These are phyloP conservation scores for Calendula officinalis DNA, from an alignment of 129 eudicot species.

Conservation along the genomic window DNA sequence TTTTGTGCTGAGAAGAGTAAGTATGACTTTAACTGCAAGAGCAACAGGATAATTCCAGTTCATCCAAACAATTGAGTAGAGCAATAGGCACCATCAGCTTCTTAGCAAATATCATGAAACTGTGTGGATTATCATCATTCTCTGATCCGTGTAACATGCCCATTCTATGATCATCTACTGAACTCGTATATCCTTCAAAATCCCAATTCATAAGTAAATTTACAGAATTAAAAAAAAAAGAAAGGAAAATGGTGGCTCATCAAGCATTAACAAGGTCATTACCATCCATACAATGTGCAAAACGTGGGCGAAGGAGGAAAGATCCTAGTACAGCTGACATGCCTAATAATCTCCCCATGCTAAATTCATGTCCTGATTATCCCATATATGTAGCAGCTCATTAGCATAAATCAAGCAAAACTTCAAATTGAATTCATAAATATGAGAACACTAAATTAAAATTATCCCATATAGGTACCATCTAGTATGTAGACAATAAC, in stretches of 20 bases:
- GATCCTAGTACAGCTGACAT: constrained; percentile 50
- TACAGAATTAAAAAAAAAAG: constrained; percentile 4
- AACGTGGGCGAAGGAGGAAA: constrained; percentile 37
- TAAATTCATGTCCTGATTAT: constrained; percentile 39
- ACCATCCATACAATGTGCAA: constrained; percentile 49
- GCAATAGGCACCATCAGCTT: constrained; percentile 49
- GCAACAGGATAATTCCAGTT: constrained; percentile 59
- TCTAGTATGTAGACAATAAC: not conserved
- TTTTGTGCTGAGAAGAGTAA: constrained; percentile 55
- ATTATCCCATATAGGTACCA: too few relatives aligned
- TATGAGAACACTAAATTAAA: constrained; percentile 6
- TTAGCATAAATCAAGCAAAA: constrained; percentile 23
- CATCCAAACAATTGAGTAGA: constrained; percentile 47
- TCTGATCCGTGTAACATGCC: constrained; percentile 26
- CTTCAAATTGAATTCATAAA: not conserved
- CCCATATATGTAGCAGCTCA: constrained; percentile 25
- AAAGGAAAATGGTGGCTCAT: not conserved
- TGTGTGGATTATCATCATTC: constrained; percentile 35
- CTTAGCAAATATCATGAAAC: constrained; percentile 40
- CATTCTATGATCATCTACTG: constrained; percentile 34
- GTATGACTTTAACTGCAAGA: constrained; percentile 48
- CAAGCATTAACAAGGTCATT: constrained; percentile 26
- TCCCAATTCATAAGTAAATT: not conserved
- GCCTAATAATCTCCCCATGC: constrained; percentile 36
- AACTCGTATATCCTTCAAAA: constrained; percentile 40